A percentile compares a stretch with the other conserved stretches of the same genome.
These are phyloP conservation scores for Solanum chilense DNA, from an alignment of 257 asterid genomes.

Conservation along the genomic window DNA sequence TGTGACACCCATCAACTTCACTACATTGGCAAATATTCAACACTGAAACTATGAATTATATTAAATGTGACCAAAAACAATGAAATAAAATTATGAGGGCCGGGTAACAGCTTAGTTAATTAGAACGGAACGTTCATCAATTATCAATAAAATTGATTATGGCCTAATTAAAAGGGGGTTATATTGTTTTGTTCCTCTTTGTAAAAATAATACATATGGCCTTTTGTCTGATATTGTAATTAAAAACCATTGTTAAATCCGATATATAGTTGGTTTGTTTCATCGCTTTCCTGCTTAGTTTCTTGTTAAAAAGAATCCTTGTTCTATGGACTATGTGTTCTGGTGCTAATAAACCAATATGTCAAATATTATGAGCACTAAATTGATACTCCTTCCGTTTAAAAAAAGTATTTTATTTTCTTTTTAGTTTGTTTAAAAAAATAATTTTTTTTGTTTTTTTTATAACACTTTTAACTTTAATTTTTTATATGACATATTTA, in stretches of 20 bases:
- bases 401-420: too few relatives aligned
- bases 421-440: too few relatives aligned
- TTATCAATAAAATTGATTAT: not conserved
- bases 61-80: not conserved
- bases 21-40: slow-evolving; percentile 1
- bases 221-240: not conserved
- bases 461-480: too few relatives aligned
- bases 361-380: not conserved
- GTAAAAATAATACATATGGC: not conserved
- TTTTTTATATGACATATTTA: too few relatives aligned
- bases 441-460: too few relatives aligned
- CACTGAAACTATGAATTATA: too few relatives aligned
- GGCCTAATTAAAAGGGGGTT: not conserved
- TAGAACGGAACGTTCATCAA: not conserved
- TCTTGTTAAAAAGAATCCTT: not conserved
- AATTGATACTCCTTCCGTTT: not conserved
- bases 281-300: not conserved
- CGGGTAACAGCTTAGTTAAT: not conserved
- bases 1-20: slow-evolving; percentile 18
- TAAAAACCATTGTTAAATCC: not conserved
- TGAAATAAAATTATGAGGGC: not conserved
- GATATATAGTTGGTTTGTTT: not conserved
- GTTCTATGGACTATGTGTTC: not conserved
- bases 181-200: not conserved
- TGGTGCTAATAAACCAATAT: not conserved